Evolutionary conservation across 371 early-diverging fungal genomes (phyloP).

Genomic region (Dichotomocladium elegans): DNA sequence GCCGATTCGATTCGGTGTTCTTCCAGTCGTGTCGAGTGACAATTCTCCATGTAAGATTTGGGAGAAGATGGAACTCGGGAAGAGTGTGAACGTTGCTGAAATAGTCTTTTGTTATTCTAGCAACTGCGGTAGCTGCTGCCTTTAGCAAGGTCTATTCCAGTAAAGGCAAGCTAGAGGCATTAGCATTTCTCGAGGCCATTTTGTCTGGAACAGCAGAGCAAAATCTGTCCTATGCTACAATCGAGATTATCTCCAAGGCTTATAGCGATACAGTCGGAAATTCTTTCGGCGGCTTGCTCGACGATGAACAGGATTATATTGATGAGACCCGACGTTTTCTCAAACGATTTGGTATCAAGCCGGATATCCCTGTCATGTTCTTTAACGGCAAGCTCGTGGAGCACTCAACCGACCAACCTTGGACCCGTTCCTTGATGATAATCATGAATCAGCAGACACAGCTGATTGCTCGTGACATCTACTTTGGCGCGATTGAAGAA

Average conservation of each 20-base stretch:
- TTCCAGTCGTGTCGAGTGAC: constrained; percentile 54
- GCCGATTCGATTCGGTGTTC: constrained; percentile 82
- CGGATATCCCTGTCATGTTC: constrained; percentile 54
- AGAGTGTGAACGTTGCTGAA: background rate
- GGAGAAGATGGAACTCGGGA: no score
- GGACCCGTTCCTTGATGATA: constrained; percentile 30
- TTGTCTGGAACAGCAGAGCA: background rate
- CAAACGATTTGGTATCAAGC: constrained; percentile 31
- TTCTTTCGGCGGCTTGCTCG: background rate
- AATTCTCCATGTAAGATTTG: constrained; percentile 23
- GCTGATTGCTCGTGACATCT: constrained; percentile 29
- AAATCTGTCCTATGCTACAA: constrained; percentile 13
- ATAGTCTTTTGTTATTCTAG: no score
- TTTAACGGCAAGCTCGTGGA: constrained; percentile 76
- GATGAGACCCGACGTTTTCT: constrained; percentile 16
- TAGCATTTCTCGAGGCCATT: constrained; percentile 27
- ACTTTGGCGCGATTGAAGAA: constrained; percentile 45
- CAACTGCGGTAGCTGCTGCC: constrained; percentile 43
- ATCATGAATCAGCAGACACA: constrained; percentile 27
- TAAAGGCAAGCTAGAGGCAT: constrained; percentile 17
- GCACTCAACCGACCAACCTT: constrained; percentile 47
- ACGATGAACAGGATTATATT: constrained; percentile 13
- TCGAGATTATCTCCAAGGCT: background rate
- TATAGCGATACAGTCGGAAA: background rate
- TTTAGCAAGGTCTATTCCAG: constrained; percentile 36